Base-by-base conservation (phyloP, 768 basidiomycete genomes). In the Tulasnella calospora region DNA sequence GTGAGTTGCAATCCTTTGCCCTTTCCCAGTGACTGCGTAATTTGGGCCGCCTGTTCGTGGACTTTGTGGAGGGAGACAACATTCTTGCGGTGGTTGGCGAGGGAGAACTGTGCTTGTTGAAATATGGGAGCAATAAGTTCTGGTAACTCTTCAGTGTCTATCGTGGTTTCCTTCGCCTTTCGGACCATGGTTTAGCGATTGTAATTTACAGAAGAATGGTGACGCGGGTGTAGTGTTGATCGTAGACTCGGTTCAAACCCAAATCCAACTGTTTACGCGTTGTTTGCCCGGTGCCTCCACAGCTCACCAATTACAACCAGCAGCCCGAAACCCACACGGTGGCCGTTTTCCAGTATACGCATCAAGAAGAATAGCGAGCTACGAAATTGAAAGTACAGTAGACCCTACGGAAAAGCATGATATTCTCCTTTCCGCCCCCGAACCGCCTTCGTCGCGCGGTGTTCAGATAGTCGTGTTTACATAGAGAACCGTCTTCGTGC, bases 61-160 rank as follows among this genome's bases (percentile, higher is more conserved):
- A 96, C 84, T 83, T 94, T 94, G 86, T 94, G 87, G 3, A 98
- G 88, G 0, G 90, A 90, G 57, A 94, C 91, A 73, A 91, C 86
- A 84, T 98, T 97, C 87, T 98, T 98, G 80, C 92, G 90, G 84
- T 98, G 96, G 83, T 94, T 95, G 12, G 93, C 90, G 19, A 87
- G 84, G 0, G 92, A 89, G 9, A 83, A 85, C 83, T 96, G 94
- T 0, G 87, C 92, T 84, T 97, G 93, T 38, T 92, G 90, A 80
- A 96, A 94, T 67, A 95, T 93, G 44, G 88, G 89, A 27, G 89
- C 88, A 27, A 93, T 81, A 19, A 51, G 69, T 71, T 76, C 75
- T 10, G 47, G 30, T 9, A 76, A 10, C 27, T 46, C 44, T 30
- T 40, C 41, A 9, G 69, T 33, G 33, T 76, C 75, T n/a, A 76